Evolutionary conservation across 495 filamentous ascomycete genomes (phyloP).

Genomic region (Friedmanniomyces simplex): DNA sequence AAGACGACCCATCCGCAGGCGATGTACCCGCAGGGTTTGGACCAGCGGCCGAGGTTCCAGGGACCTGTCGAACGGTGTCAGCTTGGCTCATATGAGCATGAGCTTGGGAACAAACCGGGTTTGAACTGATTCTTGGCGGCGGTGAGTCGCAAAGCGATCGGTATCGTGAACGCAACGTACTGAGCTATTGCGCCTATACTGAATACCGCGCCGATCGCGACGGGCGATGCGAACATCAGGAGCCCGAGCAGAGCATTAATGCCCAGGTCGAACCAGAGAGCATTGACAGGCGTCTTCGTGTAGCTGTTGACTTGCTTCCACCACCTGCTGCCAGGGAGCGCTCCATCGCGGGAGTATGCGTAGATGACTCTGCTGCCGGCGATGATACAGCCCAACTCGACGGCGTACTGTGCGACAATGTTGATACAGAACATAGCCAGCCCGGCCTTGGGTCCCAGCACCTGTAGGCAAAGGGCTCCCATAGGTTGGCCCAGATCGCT

Average conservation of each 20-base stretch:
- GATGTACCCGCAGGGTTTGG: slow-evolving; percentile 10
- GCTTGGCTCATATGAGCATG: not conserved
- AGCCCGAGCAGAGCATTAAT: slow-evolving; percentile 9
- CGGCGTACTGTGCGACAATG: slow-evolving; percentile 7
- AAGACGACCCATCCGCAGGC: slow-evolving; percentile 8
- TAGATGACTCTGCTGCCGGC: slow-evolving; percentile 12
- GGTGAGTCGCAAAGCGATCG: slow-evolving; percentile 7
- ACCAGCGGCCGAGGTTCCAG: slow-evolving; percentile 9
- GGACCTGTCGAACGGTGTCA: not conserved
- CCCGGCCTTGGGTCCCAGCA: slow-evolving; percentile 6
- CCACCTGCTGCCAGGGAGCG: slow-evolving; percentile 7
- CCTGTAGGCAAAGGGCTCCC: slow-evolving; percentile 8
- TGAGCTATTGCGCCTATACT: slow-evolving; percentile 11
- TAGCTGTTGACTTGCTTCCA: slow-evolving; percentile 12
- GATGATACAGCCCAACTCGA: slow-evolving; percentile 13
- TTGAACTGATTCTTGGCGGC: slow-evolving; percentile 5
- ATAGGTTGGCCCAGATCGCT: slow-evolving; percentile 8
- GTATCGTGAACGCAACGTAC: slow-evolving; percentile 10
- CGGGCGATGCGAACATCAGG: slow-evolving; percentile 11
- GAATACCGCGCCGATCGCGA: slow-evolving; percentile 12
- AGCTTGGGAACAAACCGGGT: not conserved
- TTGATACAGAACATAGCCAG: slow-evolving; percentile 14
- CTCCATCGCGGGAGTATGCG: slow-evolving; percentile 9
- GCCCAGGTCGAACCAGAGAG: slow-evolving; percentile 8
- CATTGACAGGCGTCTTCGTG: slow-evolving; percentile 10